A percentile compares a stretch with the other conserved stretches of the same genome.
These are phyloP conservation scores for Boletus eberwhitei DNA, from an alignment of 768 basidiomycete genomes.

Conservation along the genomic window DNA sequence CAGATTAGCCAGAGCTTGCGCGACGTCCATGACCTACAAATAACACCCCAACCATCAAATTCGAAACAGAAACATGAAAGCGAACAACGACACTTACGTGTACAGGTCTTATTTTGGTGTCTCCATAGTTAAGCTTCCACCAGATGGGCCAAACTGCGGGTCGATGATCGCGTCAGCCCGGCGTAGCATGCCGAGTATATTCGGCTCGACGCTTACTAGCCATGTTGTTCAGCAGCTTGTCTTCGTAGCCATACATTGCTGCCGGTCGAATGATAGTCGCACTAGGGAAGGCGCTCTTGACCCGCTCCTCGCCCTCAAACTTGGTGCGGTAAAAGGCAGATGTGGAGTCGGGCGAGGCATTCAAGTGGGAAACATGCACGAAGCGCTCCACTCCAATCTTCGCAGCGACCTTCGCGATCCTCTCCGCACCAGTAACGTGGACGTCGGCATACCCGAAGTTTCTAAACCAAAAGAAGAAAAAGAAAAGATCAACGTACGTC, in stretches of 20 bases:
- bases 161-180: conserved; percentile 8
- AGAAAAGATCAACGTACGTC: conserved; percentile 11
- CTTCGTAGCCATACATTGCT: conserved; percentile 90
- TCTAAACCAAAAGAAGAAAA: conserved; percentile 39
- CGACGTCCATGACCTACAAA: conserved; percentile 84
- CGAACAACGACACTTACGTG: conserved; percentile 58
- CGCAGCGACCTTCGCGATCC: conserved; percentile 81
- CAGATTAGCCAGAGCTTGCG: conserved; percentile 83
- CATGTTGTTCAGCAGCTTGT: conserved; percentile 89
- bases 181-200: conserved; percentile 4
- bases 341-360: conserved; percentile 73
- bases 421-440: conserved; percentile 76
- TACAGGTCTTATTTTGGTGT: conserved; percentile 86
- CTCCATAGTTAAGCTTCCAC: conserved; percentile 89
- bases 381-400: conserved; percentile 77
- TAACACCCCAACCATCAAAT: conserved; percentile 12
- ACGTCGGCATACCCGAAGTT: conserved; percentile 85
- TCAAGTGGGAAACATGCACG: conserved; percentile 93
- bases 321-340: conserved; percentile 89
- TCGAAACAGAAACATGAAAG: conserved; percentile 16
- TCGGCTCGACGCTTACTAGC: conserved; percentile 56
- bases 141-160: conserved; percentile 75
- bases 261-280: conserved; percentile 89
- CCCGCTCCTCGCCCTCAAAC: conserved; percentile 83
- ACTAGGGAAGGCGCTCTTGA: conserved; percentile 75